Percentiles rank a stretch among this genome's conserved stretches.
Evolutionary conservation across 495 filamentous ascomycete species (phyloP).

Genomic region (Annulohypoxylon maeteangense): DNA sequence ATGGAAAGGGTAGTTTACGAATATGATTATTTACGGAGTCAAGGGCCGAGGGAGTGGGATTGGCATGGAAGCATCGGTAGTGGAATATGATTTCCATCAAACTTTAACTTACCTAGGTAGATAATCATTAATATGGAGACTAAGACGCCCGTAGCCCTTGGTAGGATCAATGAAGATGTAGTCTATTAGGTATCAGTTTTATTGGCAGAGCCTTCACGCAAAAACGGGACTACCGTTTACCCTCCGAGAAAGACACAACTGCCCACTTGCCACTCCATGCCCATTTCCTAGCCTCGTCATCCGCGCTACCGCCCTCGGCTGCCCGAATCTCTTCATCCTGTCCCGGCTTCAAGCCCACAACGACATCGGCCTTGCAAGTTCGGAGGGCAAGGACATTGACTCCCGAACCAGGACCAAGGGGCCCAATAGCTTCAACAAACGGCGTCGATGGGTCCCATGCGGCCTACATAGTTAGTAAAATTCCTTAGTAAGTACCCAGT

Average conservation of each 20-base stretch:
- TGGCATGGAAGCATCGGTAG: conserved; percentile 13
- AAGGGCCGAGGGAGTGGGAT: not conserved
- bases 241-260: conserved; percentile 82
- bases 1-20: not conserved
- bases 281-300: conserved; percentile 84
- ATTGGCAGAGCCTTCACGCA: not conserved
- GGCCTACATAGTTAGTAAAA: conserved; percentile 62
- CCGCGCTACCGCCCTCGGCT: conserved; percentile 73
- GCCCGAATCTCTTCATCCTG: conserved; percentile 80
- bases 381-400: conserved; percentile 85
- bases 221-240: conserved; percentile 39
- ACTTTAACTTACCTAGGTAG: not conserved
- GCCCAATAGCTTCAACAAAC: conserved; percentile 87
- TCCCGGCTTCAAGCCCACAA: conserved; percentile 85
- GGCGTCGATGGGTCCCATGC: conserved; percentile 89
- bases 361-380: conserved; percentile 95
- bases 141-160: not conserved
- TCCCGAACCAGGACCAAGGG: conserved; percentile 80
- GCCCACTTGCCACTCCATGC: conserved; percentile 98
- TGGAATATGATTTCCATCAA: conserved; percentile 26
- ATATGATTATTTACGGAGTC: not conserved
- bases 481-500: not conserved
- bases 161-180: conserved; percentile 5
- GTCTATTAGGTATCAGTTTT: conserved; percentile 24
- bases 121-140: not conserved